Evolutionary conservation across 2,329 filamentous ascomycete species (phyloP), one percentile per base, ranked within the genome.

Genomic region (Phaeophleospora eucalypticola): DNA sequence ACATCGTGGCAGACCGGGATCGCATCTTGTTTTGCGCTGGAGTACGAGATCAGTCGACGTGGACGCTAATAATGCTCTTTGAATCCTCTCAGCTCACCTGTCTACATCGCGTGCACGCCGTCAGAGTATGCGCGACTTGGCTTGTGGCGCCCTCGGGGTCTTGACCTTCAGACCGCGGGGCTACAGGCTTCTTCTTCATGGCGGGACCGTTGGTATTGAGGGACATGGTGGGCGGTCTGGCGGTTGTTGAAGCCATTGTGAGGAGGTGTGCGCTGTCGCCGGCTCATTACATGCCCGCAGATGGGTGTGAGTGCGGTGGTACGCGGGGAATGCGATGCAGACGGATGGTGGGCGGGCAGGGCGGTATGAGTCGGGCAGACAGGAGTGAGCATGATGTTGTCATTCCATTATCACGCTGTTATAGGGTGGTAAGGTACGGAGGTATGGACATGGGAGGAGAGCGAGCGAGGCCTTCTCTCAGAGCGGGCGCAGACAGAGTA

Each of bases 1-100:
- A 69, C 93, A 98, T 63, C 87, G 86, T 34, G 93, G 93, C 17
- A 98, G 80, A 12, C 87, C 87, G 3, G 93, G 87, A 70, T 97
- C 93, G 74, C 93, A 98, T 75, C 89, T 80, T 32, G 91, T 97
- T 76, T 98, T 98, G 62, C 91, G 84, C 90, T 95, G 64, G 48
- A 47, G 40, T 24, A 29, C 32, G n/a, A 38, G 40, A 27, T 55
- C 46, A 53, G 18, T 35, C 34, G 17, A 19, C 7, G 17, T 14
- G 17, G 9, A 19, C 3, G 19, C 9, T 9, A 15, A 4, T 17
- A 6, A 35, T n/a, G 9, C 15, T 19, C 29, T 21, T 10, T 4
- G 3, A 6, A 12, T 10, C 36, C 18, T n/a, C 36, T 8, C 6
- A 29, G 68, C 76, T 65, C 71, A 88, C 86, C 76, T 87, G 84